phyloP scores from a whole-genome alignment of 2,329 filamentous ascomycete species.

The Scedosporium aurantiacum region DNA sequence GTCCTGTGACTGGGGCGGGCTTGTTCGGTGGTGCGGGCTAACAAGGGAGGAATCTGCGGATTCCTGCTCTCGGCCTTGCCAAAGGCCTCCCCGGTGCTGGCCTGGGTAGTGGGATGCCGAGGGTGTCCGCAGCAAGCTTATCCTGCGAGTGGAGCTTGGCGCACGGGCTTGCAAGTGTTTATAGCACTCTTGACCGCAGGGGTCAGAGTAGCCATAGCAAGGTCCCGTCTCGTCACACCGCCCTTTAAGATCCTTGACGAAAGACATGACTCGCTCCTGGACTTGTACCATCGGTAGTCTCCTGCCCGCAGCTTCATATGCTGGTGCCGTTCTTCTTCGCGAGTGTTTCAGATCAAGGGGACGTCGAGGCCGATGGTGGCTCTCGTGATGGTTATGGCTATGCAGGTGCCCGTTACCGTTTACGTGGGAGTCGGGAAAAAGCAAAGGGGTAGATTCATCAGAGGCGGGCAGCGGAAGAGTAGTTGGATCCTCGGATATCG shows the following conservation, averaged over 20 bases:
- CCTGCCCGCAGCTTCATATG: slow-evolving; percentile 8
- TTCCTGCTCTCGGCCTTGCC: background rate
- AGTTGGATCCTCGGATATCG: slow-evolving; percentile 5
- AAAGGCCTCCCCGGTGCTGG: background rate
- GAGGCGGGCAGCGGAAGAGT: slow-evolving; percentile 15
- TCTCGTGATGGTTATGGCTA: background rate
- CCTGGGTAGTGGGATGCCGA: background rate
- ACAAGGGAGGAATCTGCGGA: background rate
- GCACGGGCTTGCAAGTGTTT: slow-evolving; percentile 39
- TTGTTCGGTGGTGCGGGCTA: background rate
- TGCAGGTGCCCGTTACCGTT: slow-evolving; percentile 11
- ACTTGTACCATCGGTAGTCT: slow-evolving; percentile 45
- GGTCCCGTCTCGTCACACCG: slow-evolving; percentile 51
- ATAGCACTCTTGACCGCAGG: slow-evolving; percentile 55
- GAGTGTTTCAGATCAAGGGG: background rate
- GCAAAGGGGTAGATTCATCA: slow-evolving; percentile 38
- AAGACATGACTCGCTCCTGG: slow-evolving; percentile 48
- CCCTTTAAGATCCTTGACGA: slow-evolving; percentile 52
- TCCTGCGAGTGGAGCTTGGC: slow-evolving; percentile 20
- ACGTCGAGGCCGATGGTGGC: background rate
- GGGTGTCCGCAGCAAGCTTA: background rate
- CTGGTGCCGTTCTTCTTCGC: background rate
- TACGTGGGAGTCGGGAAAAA: slow-evolving; percentile 15
- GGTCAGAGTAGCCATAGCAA: slow-evolving; percentile 55
- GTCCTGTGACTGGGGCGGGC: background rate